Evolutionary conservation across 441 rosid species (phyloP).

Genomic region (Erodium moschatum): DNA sequence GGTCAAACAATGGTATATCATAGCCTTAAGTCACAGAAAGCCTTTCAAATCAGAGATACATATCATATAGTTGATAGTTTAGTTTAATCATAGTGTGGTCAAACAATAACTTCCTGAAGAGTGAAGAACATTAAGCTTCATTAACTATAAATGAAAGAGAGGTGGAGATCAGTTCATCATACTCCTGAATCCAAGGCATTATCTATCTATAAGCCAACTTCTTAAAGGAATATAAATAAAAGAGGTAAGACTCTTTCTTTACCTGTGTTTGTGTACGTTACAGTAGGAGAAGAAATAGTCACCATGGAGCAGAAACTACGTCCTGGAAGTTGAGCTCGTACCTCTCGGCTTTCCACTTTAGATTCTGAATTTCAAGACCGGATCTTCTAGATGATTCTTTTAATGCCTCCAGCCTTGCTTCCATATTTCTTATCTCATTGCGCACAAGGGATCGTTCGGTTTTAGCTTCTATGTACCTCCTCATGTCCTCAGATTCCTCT

Average conservation of each 20-base stretch:
- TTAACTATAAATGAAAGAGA: not conserved
- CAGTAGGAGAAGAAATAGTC: constrained; percentile 11
- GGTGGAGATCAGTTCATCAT: not conserved
- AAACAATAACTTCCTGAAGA: not conserved
- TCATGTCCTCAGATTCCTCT: constrained; percentile 38
- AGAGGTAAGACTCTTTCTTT: not conserved
- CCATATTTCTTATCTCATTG: constrained; percentile 39
- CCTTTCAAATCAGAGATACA: too few species aligned
- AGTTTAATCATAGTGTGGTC: not conserved
- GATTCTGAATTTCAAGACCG: constrained; percentile 28
- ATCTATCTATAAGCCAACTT: not conserved
- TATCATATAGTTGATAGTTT: too few species aligned
- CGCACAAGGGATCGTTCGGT: constrained; percentile 23
- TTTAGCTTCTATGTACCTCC: constrained; percentile 47
- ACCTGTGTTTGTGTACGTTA: not conserved
- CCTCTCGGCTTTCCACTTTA: constrained; percentile 40
- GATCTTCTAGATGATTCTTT: constrained; percentile 33
- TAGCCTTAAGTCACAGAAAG: too few species aligned
- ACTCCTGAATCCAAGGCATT: not conserved
- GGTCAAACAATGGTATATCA: too few species aligned
- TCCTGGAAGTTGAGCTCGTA: constrained; percentile 43
- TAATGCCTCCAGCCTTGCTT: constrained; percentile 44
- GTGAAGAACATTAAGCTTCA: not conserved
- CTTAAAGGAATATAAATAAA: not conserved
- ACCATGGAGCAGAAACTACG: constrained; percentile 52